phyloP scores from a whole-genome alignment of 345 rosid species.

The Eucalyptus regnans region DNA sequence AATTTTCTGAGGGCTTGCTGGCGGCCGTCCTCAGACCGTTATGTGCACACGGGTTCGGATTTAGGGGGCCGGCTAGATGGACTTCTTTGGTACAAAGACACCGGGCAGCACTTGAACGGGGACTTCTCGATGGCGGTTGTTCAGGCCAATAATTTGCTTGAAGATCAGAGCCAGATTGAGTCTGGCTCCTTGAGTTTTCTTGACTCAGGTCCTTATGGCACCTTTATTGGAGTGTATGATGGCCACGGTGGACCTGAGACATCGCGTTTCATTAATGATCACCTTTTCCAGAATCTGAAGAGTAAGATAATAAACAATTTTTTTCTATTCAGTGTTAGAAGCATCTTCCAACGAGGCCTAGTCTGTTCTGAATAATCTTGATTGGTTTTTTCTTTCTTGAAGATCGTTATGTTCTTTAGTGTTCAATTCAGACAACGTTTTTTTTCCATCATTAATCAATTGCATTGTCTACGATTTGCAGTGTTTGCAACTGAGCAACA shows the following conservation, averaged over 20 bases:
- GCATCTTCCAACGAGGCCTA: neutral
- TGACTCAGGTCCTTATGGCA: slow-evolving; percentile 82
- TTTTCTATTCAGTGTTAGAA: neutral
- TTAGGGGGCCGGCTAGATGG: slow-evolving; percentile 79
- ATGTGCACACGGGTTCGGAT: slow-evolving; percentile 35
- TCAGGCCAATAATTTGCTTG: slow-evolving; percentile 84
- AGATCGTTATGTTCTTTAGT: neutral
- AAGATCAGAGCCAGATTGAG: slow-evolving; percentile 96
- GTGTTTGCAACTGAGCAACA: slow-evolving; percentile 71
- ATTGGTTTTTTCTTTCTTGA: neutral
- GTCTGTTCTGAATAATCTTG: neutral
- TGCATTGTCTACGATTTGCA: slow-evolving; percentile 1
- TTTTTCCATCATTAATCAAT: neutral
- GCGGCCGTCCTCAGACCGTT: slow-evolving; percentile 48
- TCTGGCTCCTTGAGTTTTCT: slow-evolving; percentile 77
- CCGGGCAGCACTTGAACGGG: slow-evolving; percentile 75
- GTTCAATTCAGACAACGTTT: neutral
- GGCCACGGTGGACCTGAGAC: slow-evolving; percentile 99
- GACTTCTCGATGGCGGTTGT: slow-evolving; percentile 98
- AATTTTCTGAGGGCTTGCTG: slow-evolving; percentile 82
- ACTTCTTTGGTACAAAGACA: slow-evolving; percentile 91
- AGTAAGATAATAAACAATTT: slow-evolving; percentile 25
- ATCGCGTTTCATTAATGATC: slow-evolving; percentile 74
- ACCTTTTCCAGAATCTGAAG: slow-evolving; percentile 83
- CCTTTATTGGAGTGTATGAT: slow-evolving; percentile 87